phyloP scores from a whole-genome alignment of 2,329 filamentous ascomycete genomes.

The Juglanconis sp. region DNA sequence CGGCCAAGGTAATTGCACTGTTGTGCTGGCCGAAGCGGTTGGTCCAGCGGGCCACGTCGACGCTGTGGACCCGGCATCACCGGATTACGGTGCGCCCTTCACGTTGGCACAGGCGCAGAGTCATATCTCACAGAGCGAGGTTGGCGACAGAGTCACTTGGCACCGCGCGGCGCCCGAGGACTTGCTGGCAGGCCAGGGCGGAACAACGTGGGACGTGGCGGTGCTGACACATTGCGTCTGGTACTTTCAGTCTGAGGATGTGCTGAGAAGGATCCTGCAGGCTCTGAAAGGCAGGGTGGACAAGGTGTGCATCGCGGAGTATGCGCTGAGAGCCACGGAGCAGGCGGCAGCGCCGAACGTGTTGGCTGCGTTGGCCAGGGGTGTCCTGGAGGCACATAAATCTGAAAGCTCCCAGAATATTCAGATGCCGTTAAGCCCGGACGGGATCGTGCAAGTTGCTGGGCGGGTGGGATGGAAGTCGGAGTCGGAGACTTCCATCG shows the following conservation, averaged over 20 bases:
- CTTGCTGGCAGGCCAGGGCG: slow-evolving; percentile 20
- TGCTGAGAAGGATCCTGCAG: slow-evolving; percentile 34
- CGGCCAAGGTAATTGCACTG: slow-evolving; percentile 57
- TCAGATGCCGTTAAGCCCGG: slow-evolving; percentile 41
- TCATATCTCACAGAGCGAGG: slow-evolving; percentile 35
- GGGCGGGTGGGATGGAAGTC: slow-evolving; percentile 34
- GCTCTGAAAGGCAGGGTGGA: slow-evolving; percentile 32
- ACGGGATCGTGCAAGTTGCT: slow-evolving; percentile 35
- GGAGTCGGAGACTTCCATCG: slow-evolving; percentile 33
- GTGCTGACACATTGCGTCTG: slow-evolving; percentile 51
- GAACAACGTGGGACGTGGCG: slow-evolving; percentile 38
- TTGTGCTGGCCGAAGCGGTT: slow-evolving; percentile 47
- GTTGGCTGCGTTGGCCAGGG: slow-evolving; percentile 45
- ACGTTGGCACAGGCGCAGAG: slow-evolving; percentile 48
- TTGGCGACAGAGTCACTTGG: slow-evolving; percentile 44
- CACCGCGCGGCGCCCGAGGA: slow-evolving; percentile 34
- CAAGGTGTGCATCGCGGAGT: slow-evolving; percentile 44
- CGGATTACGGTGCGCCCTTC: slow-evolving; percentile 40
- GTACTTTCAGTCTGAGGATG: slow-evolving; percentile 41
- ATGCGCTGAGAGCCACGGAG: slow-evolving; percentile 38
- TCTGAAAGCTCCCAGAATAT: slow-evolving; percentile 42
- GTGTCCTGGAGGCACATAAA: slow-evolving; percentile 40
- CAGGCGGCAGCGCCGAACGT: slow-evolving; percentile 44
- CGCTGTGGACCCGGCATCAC: slow-evolving; percentile 49
- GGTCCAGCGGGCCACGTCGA: slow-evolving; percentile 42